A percentile compares a stretch with the other conserved stretches of the same genome.
Conservation (phyloP, 768 basidiomycete species). For the Chalciporus pseudorubinellus region DNA sequence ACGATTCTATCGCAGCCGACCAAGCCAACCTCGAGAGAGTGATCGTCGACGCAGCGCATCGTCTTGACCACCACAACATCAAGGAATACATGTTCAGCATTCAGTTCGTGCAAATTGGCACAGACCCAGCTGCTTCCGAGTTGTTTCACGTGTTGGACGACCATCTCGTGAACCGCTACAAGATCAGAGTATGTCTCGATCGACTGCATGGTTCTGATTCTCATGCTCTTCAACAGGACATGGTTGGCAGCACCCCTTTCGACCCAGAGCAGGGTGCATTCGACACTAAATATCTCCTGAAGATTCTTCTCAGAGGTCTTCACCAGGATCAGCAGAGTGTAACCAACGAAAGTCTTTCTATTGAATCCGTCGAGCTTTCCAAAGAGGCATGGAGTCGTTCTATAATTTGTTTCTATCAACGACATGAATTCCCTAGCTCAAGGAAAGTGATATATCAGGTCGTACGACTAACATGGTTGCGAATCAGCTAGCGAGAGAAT, state of each 20-base stretch:
- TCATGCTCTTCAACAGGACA: slow-evolving; percentile 32
- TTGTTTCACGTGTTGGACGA: slow-evolving; percentile 41
- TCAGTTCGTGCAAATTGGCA: slow-evolving; percentile 47
- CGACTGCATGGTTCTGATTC: neutral
- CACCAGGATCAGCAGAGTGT: slow-evolving; percentile 13
- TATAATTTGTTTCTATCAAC: too few relatives aligned
- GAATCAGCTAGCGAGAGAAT: slow-evolving; percentile 19
- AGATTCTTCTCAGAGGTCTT: slow-evolving; percentile 31
- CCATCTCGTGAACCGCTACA: slow-evolving; percentile 31
- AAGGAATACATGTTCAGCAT: slow-evolving; percentile 41
- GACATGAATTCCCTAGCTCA: too few relatives aligned
- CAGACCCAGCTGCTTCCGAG: slow-evolving; percentile 35
- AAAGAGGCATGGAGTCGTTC: too few relatives aligned
- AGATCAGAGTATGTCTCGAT: slow-evolving; percentile 25
- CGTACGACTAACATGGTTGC: slow-evolving; percentile 14
- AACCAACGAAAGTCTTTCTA: too few relatives aligned
- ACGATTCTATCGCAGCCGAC: too few relatives aligned
- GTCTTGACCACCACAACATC: slow-evolving; percentile 26
- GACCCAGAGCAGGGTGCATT: slow-evolving; percentile 30
- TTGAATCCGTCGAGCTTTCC: too few relatives aligned
- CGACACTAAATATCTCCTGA: slow-evolving; percentile 35
- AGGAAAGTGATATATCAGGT: slow-evolving; percentile 26
- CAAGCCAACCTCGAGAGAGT: slow-evolving; percentile 26
- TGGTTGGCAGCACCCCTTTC: slow-evolving; percentile 46
- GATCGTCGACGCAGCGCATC: slow-evolving; percentile 35